Evolutionary conservation across 2,329 filamentous ascomycete genomes (phyloP).

Genomic region (Colletotrichum incanum): DNA sequence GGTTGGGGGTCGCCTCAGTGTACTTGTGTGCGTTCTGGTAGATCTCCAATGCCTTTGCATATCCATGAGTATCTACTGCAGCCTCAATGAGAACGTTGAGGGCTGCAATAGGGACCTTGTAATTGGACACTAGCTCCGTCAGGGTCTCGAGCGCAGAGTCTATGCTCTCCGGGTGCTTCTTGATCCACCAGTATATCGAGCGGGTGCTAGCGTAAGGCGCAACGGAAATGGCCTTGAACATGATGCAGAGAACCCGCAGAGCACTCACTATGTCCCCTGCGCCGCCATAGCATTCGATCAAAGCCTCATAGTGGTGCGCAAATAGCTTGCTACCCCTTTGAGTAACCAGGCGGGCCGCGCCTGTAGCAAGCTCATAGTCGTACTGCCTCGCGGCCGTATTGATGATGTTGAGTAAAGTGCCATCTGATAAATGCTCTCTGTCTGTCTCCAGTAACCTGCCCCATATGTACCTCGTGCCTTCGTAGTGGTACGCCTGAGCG

Average conservation of each 20-base stretch:
- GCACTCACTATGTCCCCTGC: constrained; percentile 75
- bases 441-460: constrained; percentile 57
- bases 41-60: constrained; percentile 52
- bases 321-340: constrained; percentile 71
- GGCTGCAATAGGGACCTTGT: constrained; percentile 56
- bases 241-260: constrained; percentile 80
- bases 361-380: constrained; percentile 78
- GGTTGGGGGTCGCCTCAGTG: constrained; percentile 49
- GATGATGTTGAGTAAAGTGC: constrained; percentile 78
- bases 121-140: constrained; percentile 61
- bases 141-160: constrained; percentile 71
- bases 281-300: constrained; percentile 79
- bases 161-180: constrained; percentile 60
- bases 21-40: constrained; percentile 51
- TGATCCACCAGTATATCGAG: constrained; percentile 72
- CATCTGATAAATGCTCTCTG: constrained; percentile 75
- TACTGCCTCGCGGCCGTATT: constrained; percentile 79
- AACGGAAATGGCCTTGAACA: constrained; percentile 75
- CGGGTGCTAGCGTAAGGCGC: constrained; percentile 74
- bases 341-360: constrained; percentile 78
- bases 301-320: constrained; percentile 83
- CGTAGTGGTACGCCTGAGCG: constrained; percentile 74
- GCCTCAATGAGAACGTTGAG: constrained; percentile 55
- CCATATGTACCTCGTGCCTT: constrained; percentile 82
- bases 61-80: constrained; percentile 49